Base-by-base conservation (phyloP, 2,329 filamentous ascomycete species). In the Colletotrichum sp. region DNA sequence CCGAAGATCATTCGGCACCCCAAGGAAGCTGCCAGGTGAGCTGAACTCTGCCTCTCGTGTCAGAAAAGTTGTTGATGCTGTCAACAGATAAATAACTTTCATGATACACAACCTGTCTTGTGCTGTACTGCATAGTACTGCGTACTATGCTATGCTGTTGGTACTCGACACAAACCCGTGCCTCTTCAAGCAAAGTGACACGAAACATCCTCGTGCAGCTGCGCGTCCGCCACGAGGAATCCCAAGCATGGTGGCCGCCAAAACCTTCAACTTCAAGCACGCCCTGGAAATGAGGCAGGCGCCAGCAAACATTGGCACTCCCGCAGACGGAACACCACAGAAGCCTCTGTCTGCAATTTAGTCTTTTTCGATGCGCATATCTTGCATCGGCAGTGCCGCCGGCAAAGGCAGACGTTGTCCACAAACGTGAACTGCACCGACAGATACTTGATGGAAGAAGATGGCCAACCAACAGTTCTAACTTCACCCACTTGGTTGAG, bases 151-250 rank as follows among this genome's bases (percentile, higher is more conserved):
- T 52, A 21, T 52, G 44, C n/a, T 52, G 44, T 21, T 24, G 12
- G n/a, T 52, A 52, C 44, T 52, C 44, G 52, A 60, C 21, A 44
- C 21, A 26, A 24, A 59, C n/a, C 32, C 15, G 49, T 34, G 18
- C 28, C 59, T 74, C 71, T 60, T 74, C 71, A 59, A 71, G 34
- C 67, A 74, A 28, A 71, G 44, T 71, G 67, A 63, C n/a, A 59
- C 59, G 8, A 59, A 65, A 55, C 67, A 74, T 39, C 24, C 15
- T 28, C 44, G 39, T 30, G 32, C 44, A 24, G 60, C 21, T 36
- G 39, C 39, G 57, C 39, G 26, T 24, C 36, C 26, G 13, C 64
- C 55, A 72, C 64, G 64, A 69, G 36, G 34, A 44, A 34, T 30
- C 65, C 28, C 60, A 62, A 36, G 13, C 21, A 49, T 39, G 55